Percentiles rank a stretch among this genome's conserved stretches.
These are phyloP conservation scores for Stipa capillata DNA, from an alignment of 176 grass and related monocot species.

Conservation along the genomic window DNA sequence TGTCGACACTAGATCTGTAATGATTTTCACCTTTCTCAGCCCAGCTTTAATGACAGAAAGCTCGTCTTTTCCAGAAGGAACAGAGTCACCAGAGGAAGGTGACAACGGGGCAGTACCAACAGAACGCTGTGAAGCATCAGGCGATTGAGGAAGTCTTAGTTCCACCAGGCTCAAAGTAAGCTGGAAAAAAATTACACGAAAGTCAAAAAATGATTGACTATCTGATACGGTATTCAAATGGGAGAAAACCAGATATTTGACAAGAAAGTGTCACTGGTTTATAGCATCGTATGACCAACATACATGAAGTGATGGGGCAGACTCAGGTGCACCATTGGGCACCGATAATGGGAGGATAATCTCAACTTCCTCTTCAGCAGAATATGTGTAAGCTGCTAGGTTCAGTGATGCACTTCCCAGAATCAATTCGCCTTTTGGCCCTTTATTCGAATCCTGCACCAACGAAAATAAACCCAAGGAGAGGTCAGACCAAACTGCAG, in stretches of 20 bases:
- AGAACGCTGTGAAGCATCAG: slow-evolving; percentile 40
- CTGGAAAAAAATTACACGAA: slow-evolving; percentile 33
- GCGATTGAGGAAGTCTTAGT: slow-evolving; percentile 28
- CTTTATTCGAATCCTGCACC: slow-evolving; percentile 47
- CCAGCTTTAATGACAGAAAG: slow-evolving; percentile 79
- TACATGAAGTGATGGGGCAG: slow-evolving; percentile 76
- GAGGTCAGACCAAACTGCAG: slow-evolving; percentile 1
- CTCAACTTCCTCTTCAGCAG: slow-evolving; percentile 52
- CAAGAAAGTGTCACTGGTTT: too few relatives aligned
- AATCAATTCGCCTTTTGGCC: slow-evolving; percentile 60
- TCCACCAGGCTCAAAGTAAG: slow-evolving; percentile 47
- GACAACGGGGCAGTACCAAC: slow-evolving; percentile 26
- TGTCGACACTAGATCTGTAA: slow-evolving; percentile 64
- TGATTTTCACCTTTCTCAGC: slow-evolving; percentile 75
- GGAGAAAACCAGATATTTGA: background rate
- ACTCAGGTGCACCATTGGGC: slow-evolving; percentile 34
- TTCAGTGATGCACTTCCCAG: slow-evolving; percentile 66
- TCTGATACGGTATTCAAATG: background rate
- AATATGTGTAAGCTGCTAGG: slow-evolving; percentile 55
- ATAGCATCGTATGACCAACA: slow-evolving; percentile 16
- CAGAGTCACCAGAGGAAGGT: slow-evolving; percentile 50
- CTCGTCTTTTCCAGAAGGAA: slow-evolving; percentile 68
- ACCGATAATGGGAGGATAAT: slow-evolving; percentile 59
- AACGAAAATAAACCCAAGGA: background rate
- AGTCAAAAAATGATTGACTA: slow-evolving; percentile 18